phyloP scores from a whole-genome alignment of 2,329 filamentous ascomycete genomes.

The Beauveria brongniartii region DNA sequence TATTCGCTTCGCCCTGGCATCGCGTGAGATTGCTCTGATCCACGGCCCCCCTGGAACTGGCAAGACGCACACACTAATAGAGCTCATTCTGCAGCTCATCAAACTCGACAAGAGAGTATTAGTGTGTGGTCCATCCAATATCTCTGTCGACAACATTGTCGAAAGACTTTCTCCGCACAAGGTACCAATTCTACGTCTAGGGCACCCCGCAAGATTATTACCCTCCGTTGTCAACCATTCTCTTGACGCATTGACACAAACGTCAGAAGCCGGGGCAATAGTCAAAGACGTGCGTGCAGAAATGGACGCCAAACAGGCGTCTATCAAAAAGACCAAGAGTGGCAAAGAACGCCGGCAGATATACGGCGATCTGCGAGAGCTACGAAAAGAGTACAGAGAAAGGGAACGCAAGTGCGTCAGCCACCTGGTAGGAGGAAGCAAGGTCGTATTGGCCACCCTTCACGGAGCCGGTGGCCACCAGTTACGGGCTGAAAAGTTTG shows the following conservation, averaged over 20 bases:
- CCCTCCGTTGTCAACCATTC: constrained; percentile 85
- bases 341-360: constrained; percentile 73
- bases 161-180: constrained; percentile 81
- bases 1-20: constrained; percentile 74
- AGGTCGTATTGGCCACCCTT: constrained; percentile 84
- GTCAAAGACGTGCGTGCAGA: constrained; percentile 85
- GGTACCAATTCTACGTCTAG: constrained; percentile 79
- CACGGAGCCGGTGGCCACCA: constrained; percentile 87
- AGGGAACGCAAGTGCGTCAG: constrained; percentile 75
- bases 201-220: constrained; percentile 84
- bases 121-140: constrained; percentile 95
- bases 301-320: constrained; percentile 86
- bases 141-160: constrained; percentile 96
- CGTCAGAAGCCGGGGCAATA: constrained; percentile 80
- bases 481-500: constrained; percentile 71
- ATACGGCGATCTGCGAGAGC: constrained; percentile 75
- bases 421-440: constrained; percentile 66
- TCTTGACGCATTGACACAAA: constrained; percentile 82
- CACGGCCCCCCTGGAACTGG: constrained; percentile 95
- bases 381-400: constrained; percentile 82
- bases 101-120: constrained; percentile 66
- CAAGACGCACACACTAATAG: constrained; percentile 93
- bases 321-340: constrained; percentile 77
- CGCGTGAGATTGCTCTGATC: constrained; percentile 76
- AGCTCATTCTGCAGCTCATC: constrained; percentile 86